A percentile compares a stretch with the other conserved stretches of the same genome.
phyloP scores from a whole-genome alignment of 1,284 basidiomycete species.

The Hortiboletus rubellus region DNA sequence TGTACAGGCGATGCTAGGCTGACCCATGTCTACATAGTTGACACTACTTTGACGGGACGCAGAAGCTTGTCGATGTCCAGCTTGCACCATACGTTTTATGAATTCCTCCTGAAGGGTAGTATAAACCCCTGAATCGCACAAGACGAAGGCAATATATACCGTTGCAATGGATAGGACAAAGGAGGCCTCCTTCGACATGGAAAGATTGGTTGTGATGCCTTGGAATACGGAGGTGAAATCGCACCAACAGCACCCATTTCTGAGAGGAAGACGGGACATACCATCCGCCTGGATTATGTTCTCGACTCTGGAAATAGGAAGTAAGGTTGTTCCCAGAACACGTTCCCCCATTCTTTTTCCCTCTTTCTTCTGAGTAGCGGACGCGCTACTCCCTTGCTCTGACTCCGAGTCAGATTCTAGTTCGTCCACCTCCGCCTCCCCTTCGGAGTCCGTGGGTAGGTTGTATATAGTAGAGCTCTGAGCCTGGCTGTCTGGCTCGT shows the following conservation, averaged over 20 bases:
- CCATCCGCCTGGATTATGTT: constrained; percentile 72
- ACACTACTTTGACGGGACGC: constrained; percentile 52
- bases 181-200: constrained; percentile 71
- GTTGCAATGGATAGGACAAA: constrained; percentile 71
- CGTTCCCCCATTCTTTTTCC: constrained; percentile 47
- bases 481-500: constrained; percentile 26
- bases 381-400: constrained; percentile 41
- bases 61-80: constrained; percentile 57
- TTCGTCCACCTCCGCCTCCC: constrained; percentile 59
- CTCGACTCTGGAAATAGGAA: constrained; percentile 62
- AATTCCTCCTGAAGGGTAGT: constrained; percentile 64
- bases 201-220: constrained; percentile 57
- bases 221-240: constrained; percentile 11
- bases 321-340: constrained; percentile 57
- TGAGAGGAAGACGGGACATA: constrained; percentile 33
- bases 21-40: constrained; percentile 72
- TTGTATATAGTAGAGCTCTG: constrained; percentile 33
- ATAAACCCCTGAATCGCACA: constrained; percentile 20
- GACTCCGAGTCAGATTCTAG: constrained; percentile 60
- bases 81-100: constrained; percentile 63
- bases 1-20: constrained; percentile 22
- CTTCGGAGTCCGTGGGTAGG: constrained; percentile 38
- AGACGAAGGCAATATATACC: constrained; percentile 39
- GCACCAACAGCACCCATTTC: constrained; percentile 13
- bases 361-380: constrained; percentile 33